phyloP scores from a whole-genome alignment of 164 flowering plant species.

The Malania oleifera region DNA sequence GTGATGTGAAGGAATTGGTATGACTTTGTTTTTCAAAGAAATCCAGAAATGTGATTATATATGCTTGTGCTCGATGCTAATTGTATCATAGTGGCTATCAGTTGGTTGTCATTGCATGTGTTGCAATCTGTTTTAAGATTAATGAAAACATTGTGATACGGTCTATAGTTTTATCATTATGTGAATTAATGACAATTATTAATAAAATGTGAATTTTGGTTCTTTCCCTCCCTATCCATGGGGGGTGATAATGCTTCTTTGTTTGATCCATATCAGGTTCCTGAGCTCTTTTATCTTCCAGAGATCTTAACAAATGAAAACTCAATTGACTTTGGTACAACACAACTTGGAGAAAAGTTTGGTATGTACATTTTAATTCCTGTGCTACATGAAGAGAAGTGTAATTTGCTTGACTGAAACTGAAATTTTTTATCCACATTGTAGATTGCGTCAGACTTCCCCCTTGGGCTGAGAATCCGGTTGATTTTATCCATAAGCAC shows the following conservation, averaged over 20 bases:
- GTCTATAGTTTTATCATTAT: too few species aligned
- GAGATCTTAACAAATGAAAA: constrained; percentile 82
- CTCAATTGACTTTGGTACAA: constrained; percentile 88
- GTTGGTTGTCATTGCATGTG: too few species aligned
- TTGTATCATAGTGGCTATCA: background rate
- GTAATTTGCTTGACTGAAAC: background rate
- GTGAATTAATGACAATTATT: background rate
- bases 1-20: constrained; percentile 99
- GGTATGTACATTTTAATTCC: constrained; percentile 39
- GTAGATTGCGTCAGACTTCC: constrained; percentile 88
- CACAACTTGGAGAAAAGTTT: constrained; percentile 88
- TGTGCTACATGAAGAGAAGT: background rate
- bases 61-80: background rate
- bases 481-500: constrained; percentile 92
- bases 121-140: too few species aligned
- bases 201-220: background rate
- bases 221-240: background rate
- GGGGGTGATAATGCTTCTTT: background rate
- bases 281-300: constrained; percentile 95
- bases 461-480: constrained; percentile 85
- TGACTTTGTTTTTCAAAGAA: constrained; percentile 4
- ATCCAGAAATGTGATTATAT: background rate
- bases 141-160: too few species aligned
- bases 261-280: constrained; percentile 52
- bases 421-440: constrained; percentile 2